Evolutionary conservation across 2,329 filamentous ascomycete species (phyloP).

Genomic region (Rasamsonia emersonii): DNA sequence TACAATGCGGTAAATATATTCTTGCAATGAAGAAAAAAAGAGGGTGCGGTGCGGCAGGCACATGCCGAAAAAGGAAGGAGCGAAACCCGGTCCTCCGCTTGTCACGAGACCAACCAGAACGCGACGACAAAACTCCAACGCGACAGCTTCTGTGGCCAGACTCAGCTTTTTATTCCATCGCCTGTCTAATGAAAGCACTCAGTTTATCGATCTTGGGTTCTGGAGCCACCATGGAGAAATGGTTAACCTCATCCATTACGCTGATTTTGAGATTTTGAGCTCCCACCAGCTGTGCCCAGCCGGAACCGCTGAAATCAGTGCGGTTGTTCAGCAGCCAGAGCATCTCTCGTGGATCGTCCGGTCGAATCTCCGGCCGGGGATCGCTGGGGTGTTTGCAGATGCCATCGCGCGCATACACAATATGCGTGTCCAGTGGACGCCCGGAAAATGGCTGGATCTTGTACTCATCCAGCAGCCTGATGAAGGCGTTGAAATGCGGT

Average conservation of each 20-base stretch:
- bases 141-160: too few relatives aligned
- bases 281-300: slow-evolving; percentile 7
- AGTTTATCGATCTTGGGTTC: neutral
- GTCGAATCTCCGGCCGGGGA: slow-evolving; percentile 5
- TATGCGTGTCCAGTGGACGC: neutral
- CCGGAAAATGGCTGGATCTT: neutral
- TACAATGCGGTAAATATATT: too few relatives aligned
- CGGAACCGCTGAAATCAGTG: slow-evolving; percentile 7
- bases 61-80: too few relatives aligned
- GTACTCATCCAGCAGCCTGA: slow-evolving; percentile 4
- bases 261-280: slow-evolving; percentile 4
- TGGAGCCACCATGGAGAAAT: slow-evolving; percentile 10
- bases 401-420: slow-evolving; percentile 4
- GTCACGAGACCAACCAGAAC: too few relatives aligned
- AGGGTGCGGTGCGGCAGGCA: too few relatives aligned
- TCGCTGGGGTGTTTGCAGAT: slow-evolving; percentile 7
- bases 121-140: too few relatives aligned
- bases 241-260: slow-evolving; percentile 7
- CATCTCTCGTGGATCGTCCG: slow-evolving; percentile 9
- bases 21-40: too few relatives aligned
- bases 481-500: slow-evolving; percentile 6
- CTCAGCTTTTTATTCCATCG: neutral
- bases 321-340: slow-evolving; percentile 9
- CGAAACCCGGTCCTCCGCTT: too few relatives aligned
- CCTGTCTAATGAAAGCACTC: neutral